A percentile compares a stretch with the other conserved stretches of the same genome.
Conservation (phyloP, 805 yeast genomes). For the Wickerhamiella kurtzmanii region DNA sequence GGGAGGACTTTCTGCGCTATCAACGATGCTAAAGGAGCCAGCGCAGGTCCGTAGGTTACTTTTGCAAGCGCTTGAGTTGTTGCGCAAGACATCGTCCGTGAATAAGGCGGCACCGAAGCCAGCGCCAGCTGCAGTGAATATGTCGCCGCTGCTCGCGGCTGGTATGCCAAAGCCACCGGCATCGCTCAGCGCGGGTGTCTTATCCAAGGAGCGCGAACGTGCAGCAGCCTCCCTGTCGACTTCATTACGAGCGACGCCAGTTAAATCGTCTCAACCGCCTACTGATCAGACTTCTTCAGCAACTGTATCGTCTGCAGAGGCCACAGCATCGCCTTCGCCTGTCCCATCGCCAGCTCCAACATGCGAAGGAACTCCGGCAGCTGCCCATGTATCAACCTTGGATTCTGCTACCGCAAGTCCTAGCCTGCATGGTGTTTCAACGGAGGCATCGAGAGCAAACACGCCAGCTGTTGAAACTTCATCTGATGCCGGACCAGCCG, state of each 20-base stretch:
- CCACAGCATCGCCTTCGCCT: conserved; percentile 3
- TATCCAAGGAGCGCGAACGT: background rate
- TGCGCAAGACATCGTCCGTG: conserved; percentile 6
- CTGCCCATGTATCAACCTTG: too few species aligned
- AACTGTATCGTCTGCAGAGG: conserved; percentile 4
- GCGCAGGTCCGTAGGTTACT: conserved; percentile 7
- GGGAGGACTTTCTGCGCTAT: conserved; percentile 21
- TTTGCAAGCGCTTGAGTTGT: conserved; percentile 13
- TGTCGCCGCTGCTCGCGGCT: conserved; percentile 13
- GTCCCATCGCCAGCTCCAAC: conserved; percentile 1
- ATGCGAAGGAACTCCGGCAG: background rate
- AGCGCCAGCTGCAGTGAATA: conserved; percentile 15
- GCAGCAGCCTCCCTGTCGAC: background rate
- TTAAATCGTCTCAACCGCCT: background rate
- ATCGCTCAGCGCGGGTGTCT: background rate
- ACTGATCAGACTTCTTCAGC: conserved; percentile 5
- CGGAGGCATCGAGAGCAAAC: too few species aligned
- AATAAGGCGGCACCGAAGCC: background rate
- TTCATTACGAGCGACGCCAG: background rate
- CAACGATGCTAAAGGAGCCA: conserved; percentile 13
- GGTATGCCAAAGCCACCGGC: conserved; percentile 8
- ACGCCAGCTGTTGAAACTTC: too few species aligned
- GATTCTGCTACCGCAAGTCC: too few species aligned
- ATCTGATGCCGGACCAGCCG: too few species aligned
- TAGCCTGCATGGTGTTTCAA: too few species aligned